Base-by-base conservation (phyloP, 176 grass and related monocot genomes). In the Cenchrus purpureus region DNA sequence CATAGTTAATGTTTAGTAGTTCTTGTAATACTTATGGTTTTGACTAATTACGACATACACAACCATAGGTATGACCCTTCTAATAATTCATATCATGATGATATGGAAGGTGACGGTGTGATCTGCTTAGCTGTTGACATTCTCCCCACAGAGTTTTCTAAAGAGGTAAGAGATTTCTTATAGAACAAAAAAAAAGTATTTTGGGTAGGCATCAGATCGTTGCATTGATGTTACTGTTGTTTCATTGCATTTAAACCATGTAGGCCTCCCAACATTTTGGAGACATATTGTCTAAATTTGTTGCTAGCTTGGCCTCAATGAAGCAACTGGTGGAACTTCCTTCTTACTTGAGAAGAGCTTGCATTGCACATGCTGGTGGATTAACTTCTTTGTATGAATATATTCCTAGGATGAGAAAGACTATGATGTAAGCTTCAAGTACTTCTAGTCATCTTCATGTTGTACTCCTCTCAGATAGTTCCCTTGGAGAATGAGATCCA, bases 241-340 rank as follows among this genome's bases (percentile, higher is more conserved):
- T 66, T 40, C 53, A 4, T 55, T 79, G 49, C 32, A 81, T 69
- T 78, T 72, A 29, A 84, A 92, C 25, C 22, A 19, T 89, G 64
- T 79, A 98, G 96, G 96, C 96, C 77, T 98, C 96, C 46, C 93
- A 95, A 51, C 91, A 98, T 90, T 98, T 98, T 79, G 96, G 96
- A 83, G 84, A 98, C 82, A 94, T 95, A 77, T 91, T 98, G 84
- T 93, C 89, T 49, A 77, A 87, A 79, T 92, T 98, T 78, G 64
- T 95, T 86, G 73, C 80, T 45, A 94, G 74, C 49, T 94, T 98
- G 83, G 93, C 87, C 79, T 94, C 87, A 60, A 64, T 86, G 49
- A 85, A 90, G 71, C 74, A 77, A 83, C 81, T 89, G 54, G 44
- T 68, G 73, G 93, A 98, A 25, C 96, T 98, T 75, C 89, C 96